Evolutionary conservation across 441 rosid genomes (phyloP), one percentile per base, ranked within the genome.

Genomic region (Geranium incanum): DNA sequence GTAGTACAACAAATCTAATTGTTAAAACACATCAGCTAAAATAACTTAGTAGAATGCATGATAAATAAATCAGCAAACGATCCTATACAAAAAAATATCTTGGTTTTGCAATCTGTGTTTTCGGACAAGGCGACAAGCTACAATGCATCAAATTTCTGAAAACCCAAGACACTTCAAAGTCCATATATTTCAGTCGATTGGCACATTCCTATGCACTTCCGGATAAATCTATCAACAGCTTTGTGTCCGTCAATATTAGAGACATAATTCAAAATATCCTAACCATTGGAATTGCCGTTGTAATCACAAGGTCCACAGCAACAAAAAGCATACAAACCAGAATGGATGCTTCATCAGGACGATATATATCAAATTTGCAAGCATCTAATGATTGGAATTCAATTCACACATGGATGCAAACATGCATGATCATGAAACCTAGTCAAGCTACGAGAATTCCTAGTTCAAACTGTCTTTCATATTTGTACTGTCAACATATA

Each of bases 1-100:
- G 84, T 36, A 81, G 39, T 13, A 77, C 75, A 52, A 52, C 6
- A 59, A 13, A 18, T 69, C 39, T 70, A 75, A 23, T 13, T 38
- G 67, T 71, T 74, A 78, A 70, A 77, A 16, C 19, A 62, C 12
- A 48, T 28, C 68, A 11, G 65, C 28, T 45, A 11, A 33, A 50
- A 19, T 8, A 65, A 68, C n/a, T 43, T 37, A 52, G 57, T 52
- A 68, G 72, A 70, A 3, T 18, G 37, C 52, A 67, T 15, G 4
- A 36, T 50, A 6, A 6, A 11, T 11, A 48, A 48, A 48, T 1
- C 57, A 12, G 57, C 16, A 48, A 48, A n/a, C 57, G 13, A 13
- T 48, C 45, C 45, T 39, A 39, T 39, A 5, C 45, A 39, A 39
- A 39, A 8, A 39, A 39, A 39, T 39, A 5, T 39, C 45, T 39